Evolutionary conservation across 2,329 filamentous ascomycete genomes (phyloP), one percentile per base, ranked within the genome.

Genomic region (Cadophora sp.): DNA sequence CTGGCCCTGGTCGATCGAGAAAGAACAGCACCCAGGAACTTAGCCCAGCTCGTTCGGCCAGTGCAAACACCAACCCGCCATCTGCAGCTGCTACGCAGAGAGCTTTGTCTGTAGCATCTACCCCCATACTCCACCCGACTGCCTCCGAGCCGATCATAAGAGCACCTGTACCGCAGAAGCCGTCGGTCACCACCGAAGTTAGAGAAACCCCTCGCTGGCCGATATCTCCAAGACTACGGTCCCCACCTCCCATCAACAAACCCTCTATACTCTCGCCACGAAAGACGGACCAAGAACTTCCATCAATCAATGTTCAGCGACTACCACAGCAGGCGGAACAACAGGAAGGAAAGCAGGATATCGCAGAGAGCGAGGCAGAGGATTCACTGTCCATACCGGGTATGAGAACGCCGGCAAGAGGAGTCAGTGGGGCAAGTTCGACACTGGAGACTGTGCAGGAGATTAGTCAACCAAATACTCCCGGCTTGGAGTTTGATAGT

Each of bases 381-480:
- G 74, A 77, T 58, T 71, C 66, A 51, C 64, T 71, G 60, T 64
- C 65, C 59, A 59, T 67, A 67, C 64, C 71, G 56, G 87, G 87
- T 59, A 81, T 87, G 80, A 82, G 85, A 76, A 87, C 88, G 20
- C 87, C 88, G 24, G 84, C 83, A 41, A 84, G 89, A 71, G 86
- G 85, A 67, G 83, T 84, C 62, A 88, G 84, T 76, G 85, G 83
- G 66, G 85, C 84, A 61, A 85, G 82, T 43, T 84, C 89, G 59
- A 87, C 87, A 58, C 81, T 97, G 66, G 95, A 97, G 80, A 97
- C 96, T 0, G 95, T 98, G 18, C 91, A 97, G 77, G 95, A 97
- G 83, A 89, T 91, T 63, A 96, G 93, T 80, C 87, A 93, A 68
- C 89, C 91, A 51, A 89, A 88, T 59, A 92, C 91, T 0, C 91